Conservation (phyloP, 2,329 filamentous ascomycete genomes). For the Cladosporium phlei region DNA sequence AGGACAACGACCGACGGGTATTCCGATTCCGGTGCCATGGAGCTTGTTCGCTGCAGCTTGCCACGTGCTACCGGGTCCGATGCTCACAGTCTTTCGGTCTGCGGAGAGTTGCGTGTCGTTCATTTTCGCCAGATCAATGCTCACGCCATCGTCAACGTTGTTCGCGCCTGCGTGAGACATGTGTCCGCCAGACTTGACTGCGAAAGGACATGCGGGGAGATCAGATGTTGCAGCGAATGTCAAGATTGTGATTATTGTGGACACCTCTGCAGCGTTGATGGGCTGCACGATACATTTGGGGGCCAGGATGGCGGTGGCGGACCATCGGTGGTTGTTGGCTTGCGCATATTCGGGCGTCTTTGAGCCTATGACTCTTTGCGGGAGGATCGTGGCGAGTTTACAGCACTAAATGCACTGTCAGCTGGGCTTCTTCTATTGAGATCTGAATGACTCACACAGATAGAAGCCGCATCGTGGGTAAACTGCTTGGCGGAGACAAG, state of each 20-base stretch:
- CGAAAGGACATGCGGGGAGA: conserved; percentile 22
- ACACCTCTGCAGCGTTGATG: neutral
- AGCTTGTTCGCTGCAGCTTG: conserved; percentile 39
- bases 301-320: neutral
- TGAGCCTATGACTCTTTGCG: neutral
- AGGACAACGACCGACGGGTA: conserved; percentile 42
- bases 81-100: conserved; percentile 34
- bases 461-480: neutral
- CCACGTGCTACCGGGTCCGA: conserved; percentile 47
- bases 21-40: conserved; percentile 37
- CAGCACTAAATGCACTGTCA: neutral
- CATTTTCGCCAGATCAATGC: conserved; percentile 44
- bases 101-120: conserved; percentile 32
- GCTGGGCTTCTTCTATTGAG: no score
- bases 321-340: conserved; percentile 6
- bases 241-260: neutral
- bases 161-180: conserved; percentile 17
- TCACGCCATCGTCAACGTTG: conserved; percentile 22
- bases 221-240: neutral
- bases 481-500: neutral
- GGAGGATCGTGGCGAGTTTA: neutral
- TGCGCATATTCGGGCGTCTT: neutral
- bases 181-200: conserved; percentile 27
- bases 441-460: neutral
- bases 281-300: conserved; percentile 6